A percentile compares a stretch with the other conserved stretches of the same genome.
phyloP scores from a whole-genome alignment of 208 protist genomes.

The Acanthamoeba royreba region DNA sequence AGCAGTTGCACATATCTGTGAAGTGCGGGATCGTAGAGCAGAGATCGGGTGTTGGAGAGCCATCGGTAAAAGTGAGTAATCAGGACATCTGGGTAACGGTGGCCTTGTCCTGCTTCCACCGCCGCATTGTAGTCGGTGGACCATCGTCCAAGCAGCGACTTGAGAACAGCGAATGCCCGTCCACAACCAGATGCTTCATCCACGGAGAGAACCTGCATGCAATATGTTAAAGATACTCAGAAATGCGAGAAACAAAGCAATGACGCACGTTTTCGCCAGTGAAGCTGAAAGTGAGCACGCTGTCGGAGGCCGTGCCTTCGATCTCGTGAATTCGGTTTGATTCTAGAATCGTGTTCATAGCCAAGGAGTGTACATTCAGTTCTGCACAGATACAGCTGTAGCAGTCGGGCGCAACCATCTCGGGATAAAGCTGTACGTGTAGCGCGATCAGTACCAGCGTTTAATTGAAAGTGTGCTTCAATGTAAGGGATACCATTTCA shows the following conservation, averaged over 20 bases:
- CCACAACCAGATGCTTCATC: constrained; percentile 4
- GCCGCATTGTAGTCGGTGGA: not conserved
- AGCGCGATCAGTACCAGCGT: not conserved
- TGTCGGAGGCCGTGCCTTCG: constrained; percentile 19
- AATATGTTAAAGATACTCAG: not conserved
- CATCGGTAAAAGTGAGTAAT: constrained; percentile 76
- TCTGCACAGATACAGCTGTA: constrained; percentile 77
- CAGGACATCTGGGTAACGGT: constrained; percentile 53
- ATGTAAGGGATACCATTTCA: constrained; percentile 44
- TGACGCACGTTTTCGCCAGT: not conserved
- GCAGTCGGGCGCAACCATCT: constrained; percentile 66
- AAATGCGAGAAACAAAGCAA: not conserved
- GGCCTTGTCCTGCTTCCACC: not conserved
- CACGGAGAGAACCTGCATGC: not conserved
- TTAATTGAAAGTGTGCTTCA: no score
- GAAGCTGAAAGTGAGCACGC: not conserved
- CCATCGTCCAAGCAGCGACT: not conserved
- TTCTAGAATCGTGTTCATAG: constrained; percentile 78
- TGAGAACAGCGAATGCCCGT: not conserved
- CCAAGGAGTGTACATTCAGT: constrained; percentile 65
- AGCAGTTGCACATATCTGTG: constrained; percentile 62
- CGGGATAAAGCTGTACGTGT: constrained; percentile 18
- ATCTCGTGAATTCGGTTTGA: constrained; percentile 30
- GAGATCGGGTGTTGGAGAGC: constrained; percentile 65
- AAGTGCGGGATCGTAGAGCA: constrained; percentile 77